A percentile compares a stretch with the other conserved stretches of the same genome.
These are phyloP conservation scores for Thymus mandschuricus DNA, from an alignment of 257 asterid genomes.

Conservation along the genomic window DNA sequence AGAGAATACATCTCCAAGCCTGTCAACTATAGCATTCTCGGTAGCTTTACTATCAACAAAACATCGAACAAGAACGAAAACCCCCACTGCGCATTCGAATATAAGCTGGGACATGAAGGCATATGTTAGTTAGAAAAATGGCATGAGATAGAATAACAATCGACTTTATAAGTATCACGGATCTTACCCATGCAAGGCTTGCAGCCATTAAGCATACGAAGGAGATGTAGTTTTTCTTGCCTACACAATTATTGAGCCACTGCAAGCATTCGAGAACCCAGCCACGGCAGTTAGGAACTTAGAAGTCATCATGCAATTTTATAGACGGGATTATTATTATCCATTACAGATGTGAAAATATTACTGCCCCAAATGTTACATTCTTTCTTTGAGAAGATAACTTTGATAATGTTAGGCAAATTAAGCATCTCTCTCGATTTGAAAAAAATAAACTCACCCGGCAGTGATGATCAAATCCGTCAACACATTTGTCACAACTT, in stretches of 20 bases:
- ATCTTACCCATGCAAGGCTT: slow-evolving; percentile 89
- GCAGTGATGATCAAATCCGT: slow-evolving; percentile 98
- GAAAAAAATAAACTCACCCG: slow-evolving; percentile 65
- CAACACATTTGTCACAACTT: slow-evolving; percentile 99
- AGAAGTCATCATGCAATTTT: slow-evolving; percentile 18
- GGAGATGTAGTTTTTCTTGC: slow-evolving; percentile 82
- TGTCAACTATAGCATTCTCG: slow-evolving; percentile 67
- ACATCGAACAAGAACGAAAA: slow-evolving; percentile 90
- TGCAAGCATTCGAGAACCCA: slow-evolving; percentile 44
- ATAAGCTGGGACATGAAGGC: slow-evolving; percentile 66
- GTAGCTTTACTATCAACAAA: slow-evolving; percentile 69
- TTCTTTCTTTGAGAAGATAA: not conserved
- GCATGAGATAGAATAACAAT: not conserved
- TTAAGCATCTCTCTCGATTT: slow-evolving; percentile 10
- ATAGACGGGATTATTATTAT: not conserved
- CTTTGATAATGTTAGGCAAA: slow-evolving; percentile 7
- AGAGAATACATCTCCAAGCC: slow-evolving; percentile 96
- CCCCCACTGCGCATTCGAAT: slow-evolving; percentile 85
- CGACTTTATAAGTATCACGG: slow-evolving; percentile 22
- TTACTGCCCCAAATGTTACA: not conserved
- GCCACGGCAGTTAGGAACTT: slow-evolving; percentile 24
- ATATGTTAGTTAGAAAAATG: slow-evolving; percentile 22
- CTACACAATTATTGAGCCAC: slow-evolving; percentile 98
- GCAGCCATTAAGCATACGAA: slow-evolving; percentile 89
- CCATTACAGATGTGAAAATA: slow-evolving; percentile 10